Conservation (phyloP, 192 early-diverging fungal genomes). For the Coemansia sp. region DNA sequence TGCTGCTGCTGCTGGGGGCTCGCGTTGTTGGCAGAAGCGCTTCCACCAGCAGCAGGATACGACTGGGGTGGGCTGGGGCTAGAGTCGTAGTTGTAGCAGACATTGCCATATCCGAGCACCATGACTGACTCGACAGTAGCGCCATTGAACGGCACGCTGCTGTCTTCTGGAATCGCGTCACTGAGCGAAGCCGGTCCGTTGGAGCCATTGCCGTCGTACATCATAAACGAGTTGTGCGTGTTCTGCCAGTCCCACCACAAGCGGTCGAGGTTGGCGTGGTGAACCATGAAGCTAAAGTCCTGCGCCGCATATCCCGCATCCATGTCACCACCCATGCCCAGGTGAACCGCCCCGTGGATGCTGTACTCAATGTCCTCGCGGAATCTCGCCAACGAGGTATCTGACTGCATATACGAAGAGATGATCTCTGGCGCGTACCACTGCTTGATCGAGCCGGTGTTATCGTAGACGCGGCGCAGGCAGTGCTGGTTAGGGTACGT, state of each 20-base stretch:
- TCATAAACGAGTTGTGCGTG: constrained; percentile 29
- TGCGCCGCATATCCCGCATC: constrained; percentile 45
- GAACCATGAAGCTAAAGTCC: constrained; percentile 58
- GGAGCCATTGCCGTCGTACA: constrained; percentile 43
- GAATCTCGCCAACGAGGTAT: constrained; percentile 43
- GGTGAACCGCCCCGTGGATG: constrained; percentile 54
- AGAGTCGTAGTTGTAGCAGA: constrained; percentile 56
- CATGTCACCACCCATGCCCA: constrained; percentile 55
- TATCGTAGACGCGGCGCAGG: constrained; percentile 44
- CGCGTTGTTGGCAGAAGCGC: constrained; percentile 5
- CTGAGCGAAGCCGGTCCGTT: constrained; percentile 30
- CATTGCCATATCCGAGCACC: constrained; percentile 50
- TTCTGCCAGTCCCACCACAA: constrained; percentile 62
- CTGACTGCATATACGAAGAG: constrained; percentile 41
- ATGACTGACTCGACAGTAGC: constrained; percentile 47
- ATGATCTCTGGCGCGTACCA: constrained; percentile 55
- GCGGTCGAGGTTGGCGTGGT: constrained; percentile 56
- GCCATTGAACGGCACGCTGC: constrained; percentile 32
- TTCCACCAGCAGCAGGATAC: constrained; percentile 28
- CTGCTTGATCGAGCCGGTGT: constrained; percentile 28
- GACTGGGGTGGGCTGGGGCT: constrained; percentile 31
- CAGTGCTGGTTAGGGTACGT: constrained; percentile 52
- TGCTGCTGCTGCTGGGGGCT: constrained; percentile 1
- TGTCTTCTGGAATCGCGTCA: constrained; percentile 38
- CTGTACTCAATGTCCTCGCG: constrained; percentile 55